Evolutionary conservation across 1,284 basidiomycete genomes (phyloP), one percentile per base, ranked within the genome.

Genomic region (Inonotus hispidus): DNA sequence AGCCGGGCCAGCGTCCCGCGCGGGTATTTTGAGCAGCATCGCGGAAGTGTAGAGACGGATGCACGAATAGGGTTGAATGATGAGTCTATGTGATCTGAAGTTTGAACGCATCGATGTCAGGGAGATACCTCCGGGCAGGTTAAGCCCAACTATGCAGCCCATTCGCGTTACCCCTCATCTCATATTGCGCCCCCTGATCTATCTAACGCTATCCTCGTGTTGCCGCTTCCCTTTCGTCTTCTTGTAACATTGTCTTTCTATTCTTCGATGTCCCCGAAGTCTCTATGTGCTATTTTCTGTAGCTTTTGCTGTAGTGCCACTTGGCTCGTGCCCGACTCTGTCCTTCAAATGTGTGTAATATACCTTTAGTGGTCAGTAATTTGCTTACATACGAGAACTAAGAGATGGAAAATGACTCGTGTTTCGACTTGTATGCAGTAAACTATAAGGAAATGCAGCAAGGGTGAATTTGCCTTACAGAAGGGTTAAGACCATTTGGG

Each of bases 21-120:
- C 74, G 35, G 84, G 78, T 46, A 60, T 89, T 53, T 70, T 89
- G 65, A 82, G 74, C 71, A 80, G 79, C 68, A 72, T 82, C 38
- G 64, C 72, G 52, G 69, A 74, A 35, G 46, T 74, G 16, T 75
- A 64, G 54, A 35, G 54, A 35, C 50, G 25, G 50, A 35, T 52
- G 7, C 25, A 8, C 16, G 14, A 7, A n/a, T 1, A 14, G 16
- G 41, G 11, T 8, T 32, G 8, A 32, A 32, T 32, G 1, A 43
- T 43, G 41, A 43, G n/a, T 10, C 16, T n/a, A n/a, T 43, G 0
- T n/a, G 5, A 10, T 16, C 41, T n/a, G 10, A 16, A n/a, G 50
- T 8, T 23, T 55, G 37, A 41, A 29, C 16, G 13, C 38, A 39
- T 39, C 7, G 16, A 4, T 19, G 25, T 55, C 37, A 14, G 8